Base-by-base conservation (phyloP, 2,329 filamentous ascomycete genomes). In the Phaeomoniella chlamydospora region DNA sequence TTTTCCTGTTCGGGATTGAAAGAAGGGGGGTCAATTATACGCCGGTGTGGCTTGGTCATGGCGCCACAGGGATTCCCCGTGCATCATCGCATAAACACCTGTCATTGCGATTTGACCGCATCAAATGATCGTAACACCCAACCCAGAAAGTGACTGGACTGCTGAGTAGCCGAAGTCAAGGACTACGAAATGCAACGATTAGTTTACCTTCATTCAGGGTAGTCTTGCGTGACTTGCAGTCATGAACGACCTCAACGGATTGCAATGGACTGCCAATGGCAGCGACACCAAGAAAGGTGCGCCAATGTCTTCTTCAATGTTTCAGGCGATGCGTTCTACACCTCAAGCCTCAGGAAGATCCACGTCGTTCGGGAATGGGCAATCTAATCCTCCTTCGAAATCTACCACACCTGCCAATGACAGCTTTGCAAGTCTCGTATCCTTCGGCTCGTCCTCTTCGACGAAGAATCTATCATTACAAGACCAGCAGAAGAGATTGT, bases 401-500 rank as follows among this genome's bases (percentile, higher is more conserved):
- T 47, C 61, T 12, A 43, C 52, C 18, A 58, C 59, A 5, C 57
- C 61, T 9, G 52, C 54, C 15, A 61, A 57, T 37, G 64, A 67
- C 43, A 67, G 62, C 46, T 88, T 84, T 19, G 65, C 61, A 15
- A 87, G 64, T 35, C 67, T 71, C 18, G 72, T 64, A 40, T 88
- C 80, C 41, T 78, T 80, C 41, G 49, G 45, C 18, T 46, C 54
- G 3, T 48, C 54, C 13, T 49, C 54, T 3, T 47, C 55, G 11
- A 48, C 53, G 18, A 79, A 76, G 55, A 90, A 80, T 43, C 64
- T 94, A 12, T 74, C 74, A 2, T 61, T 80, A 5, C 61, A 72
- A 37, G 74, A 79, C 49, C 69, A 74, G 36, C 76, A 80, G 54
- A 70, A 64, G 49, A 80, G 74, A 41, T 59, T 94, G 45, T 73